Conservation (phyloP, 176 grass and related monocot species). For the Musa troglodytarum region DNA sequence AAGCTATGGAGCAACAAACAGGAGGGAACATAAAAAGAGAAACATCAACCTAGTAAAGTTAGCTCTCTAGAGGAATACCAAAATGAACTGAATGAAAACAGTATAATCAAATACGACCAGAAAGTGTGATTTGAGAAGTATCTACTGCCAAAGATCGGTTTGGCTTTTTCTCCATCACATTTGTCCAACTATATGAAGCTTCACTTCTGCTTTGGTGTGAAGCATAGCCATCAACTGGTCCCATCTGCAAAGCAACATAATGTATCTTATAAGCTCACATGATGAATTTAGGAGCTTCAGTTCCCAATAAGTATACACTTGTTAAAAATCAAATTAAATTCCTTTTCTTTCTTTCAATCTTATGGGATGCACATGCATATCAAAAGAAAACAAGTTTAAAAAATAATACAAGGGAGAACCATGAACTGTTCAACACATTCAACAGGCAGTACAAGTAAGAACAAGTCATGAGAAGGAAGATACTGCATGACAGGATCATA, state of each 20-base stretch:
- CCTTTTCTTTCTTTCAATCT: not conserved
- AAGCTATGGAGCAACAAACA: no score
- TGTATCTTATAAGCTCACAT: conserved; percentile 28
- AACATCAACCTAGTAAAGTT: not conserved
- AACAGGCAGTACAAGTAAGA: no score
- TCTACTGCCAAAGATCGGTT: conserved; percentile 34
- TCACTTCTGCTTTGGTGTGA: conserved; percentile 70
- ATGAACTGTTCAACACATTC: not conserved
- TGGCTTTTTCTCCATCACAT: conserved; percentile 46
- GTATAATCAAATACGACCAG: conserved; percentile 12
- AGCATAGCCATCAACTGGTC: conserved; percentile 60
- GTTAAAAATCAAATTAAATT: not conserved
- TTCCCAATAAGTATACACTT: not conserved
- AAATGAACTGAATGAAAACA: conserved; percentile 4
- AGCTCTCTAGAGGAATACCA: not conserved
- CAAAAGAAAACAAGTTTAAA: not conserved
- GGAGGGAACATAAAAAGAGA: not conserved
- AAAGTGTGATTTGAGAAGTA: conserved; percentile 29
- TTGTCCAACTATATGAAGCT: conserved; percentile 63
- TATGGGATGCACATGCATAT: not conserved
- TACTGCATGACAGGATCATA: no score
- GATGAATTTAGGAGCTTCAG: not conserved
- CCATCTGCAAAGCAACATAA: conserved; percentile 50
- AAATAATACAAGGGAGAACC: not conserved
- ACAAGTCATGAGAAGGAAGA: no score